A percentile compares a stretch with the other conserved stretches of the same genome.
Evolutionary conservation across 352 stramenopile species (phyloP).

Genomic region (Thraustochytrium sp.): DNA sequence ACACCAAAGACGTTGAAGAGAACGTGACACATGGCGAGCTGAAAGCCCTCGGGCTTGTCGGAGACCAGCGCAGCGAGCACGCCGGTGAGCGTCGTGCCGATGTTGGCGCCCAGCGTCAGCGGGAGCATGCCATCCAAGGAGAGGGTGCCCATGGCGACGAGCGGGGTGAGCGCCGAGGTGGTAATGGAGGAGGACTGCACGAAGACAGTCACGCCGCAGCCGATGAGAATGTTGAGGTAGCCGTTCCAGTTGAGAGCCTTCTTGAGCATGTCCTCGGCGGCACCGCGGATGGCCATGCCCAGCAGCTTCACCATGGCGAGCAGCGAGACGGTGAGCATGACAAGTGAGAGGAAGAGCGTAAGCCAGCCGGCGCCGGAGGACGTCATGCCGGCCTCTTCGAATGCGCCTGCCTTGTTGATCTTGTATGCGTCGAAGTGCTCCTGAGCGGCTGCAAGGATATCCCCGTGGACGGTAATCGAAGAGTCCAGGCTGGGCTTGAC

Average conservation of each 20-base stretch:
- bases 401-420: slow-evolving; percentile 40
- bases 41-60: slow-evolving; percentile 64
- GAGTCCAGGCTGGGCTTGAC: not conserved
- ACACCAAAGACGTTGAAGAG: slow-evolving; percentile 84
- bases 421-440: slow-evolving; percentile 27
- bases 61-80: slow-evolving; percentile 75
- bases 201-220: slow-evolving; percentile 68
- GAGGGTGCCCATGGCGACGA: slow-evolving; percentile 77
- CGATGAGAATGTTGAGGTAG: slow-evolving; percentile 76
- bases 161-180: slow-evolving; percentile 75
- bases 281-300: slow-evolving; percentile 63
- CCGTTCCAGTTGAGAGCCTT: slow-evolving; percentile 78
- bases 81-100: slow-evolving; percentile 79
- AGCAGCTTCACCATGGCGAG: slow-evolving; percentile 60
- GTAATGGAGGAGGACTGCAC: slow-evolving; percentile 83
- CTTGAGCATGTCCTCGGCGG: slow-evolving; percentile 72
- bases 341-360: slow-evolving; percentile 56
- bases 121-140: slow-evolving; percentile 77
- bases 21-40: slow-evolving; percentile 79
- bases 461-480: not conserved
- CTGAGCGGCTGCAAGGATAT: not conserved
- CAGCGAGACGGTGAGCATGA: slow-evolving; percentile 60
- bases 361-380: slow-evolving; percentile 55
- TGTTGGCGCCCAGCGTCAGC: slow-evolving; percentile 80
- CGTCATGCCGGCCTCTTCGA: slow-evolving; percentile 55